phyloP scores from a whole-genome alignment of 768 basidiomycete species.

The Lentinula lateritia region DNA sequence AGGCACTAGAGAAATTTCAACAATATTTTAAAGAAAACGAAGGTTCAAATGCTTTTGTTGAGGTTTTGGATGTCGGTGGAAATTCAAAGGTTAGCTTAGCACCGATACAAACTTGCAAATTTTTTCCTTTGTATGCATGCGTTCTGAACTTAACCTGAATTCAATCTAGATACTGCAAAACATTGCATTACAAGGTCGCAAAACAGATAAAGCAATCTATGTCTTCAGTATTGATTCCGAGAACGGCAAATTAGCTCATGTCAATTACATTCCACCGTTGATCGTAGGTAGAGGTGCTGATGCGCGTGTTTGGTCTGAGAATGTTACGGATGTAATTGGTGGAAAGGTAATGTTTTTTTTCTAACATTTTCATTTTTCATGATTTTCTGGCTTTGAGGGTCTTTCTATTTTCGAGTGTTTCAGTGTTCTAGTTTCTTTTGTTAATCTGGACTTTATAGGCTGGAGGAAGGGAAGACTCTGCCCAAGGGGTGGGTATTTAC shows the following conservation, averaged over 20 bases:
- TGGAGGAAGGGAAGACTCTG: conserved; percentile 91
- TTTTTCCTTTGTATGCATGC: not conserved
- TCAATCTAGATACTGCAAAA: conserved; percentile 60
- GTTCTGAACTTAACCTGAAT: not conserved
- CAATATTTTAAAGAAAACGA: conserved; percentile 76
- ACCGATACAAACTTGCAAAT: not conserved
- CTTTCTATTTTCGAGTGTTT: not conserved
- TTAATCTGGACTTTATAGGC: conserved; percentile 42
- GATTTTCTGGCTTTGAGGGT: not conserved
- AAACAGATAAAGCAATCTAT: conserved; percentile 79
- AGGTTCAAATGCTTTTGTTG: conserved; percentile 64
- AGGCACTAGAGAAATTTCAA: conserved; percentile 69
- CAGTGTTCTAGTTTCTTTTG: not conserved
- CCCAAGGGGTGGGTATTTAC: conserved; percentile 82
- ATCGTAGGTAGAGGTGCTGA: conserved; percentile 65
- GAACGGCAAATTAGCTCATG: conserved; percentile 76
- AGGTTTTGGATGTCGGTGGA: conserved; percentile 69
- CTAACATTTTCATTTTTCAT: not conserved
- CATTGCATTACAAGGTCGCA: conserved; percentile 72
- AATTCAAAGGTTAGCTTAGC: conserved; percentile 66
- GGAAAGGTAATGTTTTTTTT: conserved; percentile 62
- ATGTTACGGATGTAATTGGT: conserved; percentile 73
- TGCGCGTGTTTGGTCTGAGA: conserved; percentile 83
- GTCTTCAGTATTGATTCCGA: conserved; percentile 76
- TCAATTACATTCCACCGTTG: conserved; percentile 66